Evolutionary conservation across 2,329 filamentous ascomycete species (phyloP), one percentile per base, ranked within the genome.

Genomic region (Zymoseptoria pseudotritici): DNA sequence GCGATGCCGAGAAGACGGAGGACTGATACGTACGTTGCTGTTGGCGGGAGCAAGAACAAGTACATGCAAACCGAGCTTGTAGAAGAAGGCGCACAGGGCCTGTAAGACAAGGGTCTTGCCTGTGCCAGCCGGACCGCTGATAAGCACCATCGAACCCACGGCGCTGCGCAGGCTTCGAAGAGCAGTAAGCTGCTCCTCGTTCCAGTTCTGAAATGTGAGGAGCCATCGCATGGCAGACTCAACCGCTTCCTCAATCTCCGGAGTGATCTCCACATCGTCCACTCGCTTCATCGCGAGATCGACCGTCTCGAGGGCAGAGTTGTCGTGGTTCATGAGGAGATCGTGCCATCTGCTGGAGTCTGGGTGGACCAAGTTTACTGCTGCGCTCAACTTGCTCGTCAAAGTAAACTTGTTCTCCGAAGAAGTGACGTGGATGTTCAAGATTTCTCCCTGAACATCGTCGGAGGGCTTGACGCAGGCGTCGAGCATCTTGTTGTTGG

Each of bases 11-110:
- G 31, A 13, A 10, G 13, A 36, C 13, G 31, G 5, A 36, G 9
- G 9, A 13, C 31, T 36, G 9, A 36, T 36, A 36, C 31, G 9
- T 13, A 36, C 59, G 29, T 65, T 65, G 57, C 59, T 62, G 57
- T 66, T 66, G 1, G 65, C 63, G 5, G 65, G 65, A 19, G 61
- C 58, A 8, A 65, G 20, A 3, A 63, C 58, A 29, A 66, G 31
- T 10, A 66, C 59, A 49, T 66, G 65, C 3, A 64, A 42, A 3
- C 63, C 65, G 10, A 65, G 46, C 26, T 52, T 57, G 58, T 61
- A 62, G 54, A 66, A 59, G 62, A 63, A 65, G 4, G 61, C 61
- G 17, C 50, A 56, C 13, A 66, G 56, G 21, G 63, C 62, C 54
- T 66, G 60, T 2, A 52, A 20, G 7, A 60, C 20, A n/a, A 62